These are phyloP conservation scores for Pseudohalonectria lignicola DNA, from an alignment of 2,329 filamentous ascomycete genomes.

Conservation along the genomic window DNA sequence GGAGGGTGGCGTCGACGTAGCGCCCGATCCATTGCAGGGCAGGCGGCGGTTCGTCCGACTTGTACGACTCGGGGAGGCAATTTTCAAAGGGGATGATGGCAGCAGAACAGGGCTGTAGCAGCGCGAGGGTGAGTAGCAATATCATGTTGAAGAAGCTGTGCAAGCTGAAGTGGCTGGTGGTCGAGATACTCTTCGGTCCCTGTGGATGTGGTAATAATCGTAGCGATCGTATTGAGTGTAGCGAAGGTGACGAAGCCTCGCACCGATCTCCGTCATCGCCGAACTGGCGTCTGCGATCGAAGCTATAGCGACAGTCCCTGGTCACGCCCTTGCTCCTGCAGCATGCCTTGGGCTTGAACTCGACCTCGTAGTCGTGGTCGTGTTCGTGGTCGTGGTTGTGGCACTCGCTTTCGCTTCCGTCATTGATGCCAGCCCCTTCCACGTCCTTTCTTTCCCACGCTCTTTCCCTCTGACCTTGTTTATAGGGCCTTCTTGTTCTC, in stretches of 20 bases:
- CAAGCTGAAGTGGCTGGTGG: too few relatives aligned
- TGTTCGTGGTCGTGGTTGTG: not conserved
- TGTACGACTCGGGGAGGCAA: conserved; percentile 56
- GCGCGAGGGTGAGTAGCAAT: conserved; percentile 25
- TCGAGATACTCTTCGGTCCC: not conserved
- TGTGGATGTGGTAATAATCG: not conserved
- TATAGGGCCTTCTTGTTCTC: not conserved
- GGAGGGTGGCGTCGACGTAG: conserved; percentile 64
- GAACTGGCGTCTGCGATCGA: too few relatives aligned
- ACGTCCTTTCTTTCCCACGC: not conserved
- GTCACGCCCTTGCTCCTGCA: too few relatives aligned
- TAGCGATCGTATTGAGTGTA: not conserved
- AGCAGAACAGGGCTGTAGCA: conserved; percentile 37
- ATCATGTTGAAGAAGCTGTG: conserved; percentile 14
- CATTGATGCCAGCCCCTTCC: not conserved
- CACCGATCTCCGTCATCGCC: not conserved
- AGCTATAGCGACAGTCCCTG: too few relatives aligned
- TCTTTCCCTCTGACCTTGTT: not conserved
- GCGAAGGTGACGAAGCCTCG: not conserved
- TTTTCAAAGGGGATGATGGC: conserved; percentile 73
- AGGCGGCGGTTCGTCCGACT: conserved; percentile 39
- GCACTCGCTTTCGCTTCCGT: conserved; percentile 2
- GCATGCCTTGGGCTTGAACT: too few relatives aligned
- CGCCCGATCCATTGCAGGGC: conserved; percentile 72
- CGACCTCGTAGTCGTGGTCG: not conserved